Evolutionary conservation across 2,329 filamentous ascomycete genomes (phyloP).

Genomic region (Fusarium heterosporum): DNA sequence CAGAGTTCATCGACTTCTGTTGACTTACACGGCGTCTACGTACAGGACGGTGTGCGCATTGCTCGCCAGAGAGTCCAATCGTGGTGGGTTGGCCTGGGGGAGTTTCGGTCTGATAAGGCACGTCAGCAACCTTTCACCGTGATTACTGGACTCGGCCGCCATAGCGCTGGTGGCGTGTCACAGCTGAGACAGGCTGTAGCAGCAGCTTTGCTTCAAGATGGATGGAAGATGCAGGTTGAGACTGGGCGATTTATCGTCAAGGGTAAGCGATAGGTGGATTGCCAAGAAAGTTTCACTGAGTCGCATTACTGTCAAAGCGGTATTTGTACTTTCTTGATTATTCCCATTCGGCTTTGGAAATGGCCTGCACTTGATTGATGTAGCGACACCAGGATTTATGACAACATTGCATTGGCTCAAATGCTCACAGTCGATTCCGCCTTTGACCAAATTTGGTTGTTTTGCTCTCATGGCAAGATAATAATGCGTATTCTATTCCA

Average conservation of each 20-base stretch:
- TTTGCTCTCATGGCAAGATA: background rate
- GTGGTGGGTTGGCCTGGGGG: slow-evolving; percentile 84
- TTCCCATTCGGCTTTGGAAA: background rate
- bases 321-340: background rate
- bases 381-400: background rate
- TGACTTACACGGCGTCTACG: slow-evolving; percentile 87
- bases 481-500: background rate
- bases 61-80: slow-evolving; percentile 71
- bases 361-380: background rate
- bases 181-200: slow-evolving; percentile 84
- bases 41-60: slow-evolving; percentile 84
- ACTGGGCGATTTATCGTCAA: slow-evolving; percentile 77
- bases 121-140: slow-evolving; percentile 73
- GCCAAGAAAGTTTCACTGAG: background rate
- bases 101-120: slow-evolving; percentile 65
- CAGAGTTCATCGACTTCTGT: slow-evolving; percentile 72
- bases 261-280: slow-evolving; percentile 60
- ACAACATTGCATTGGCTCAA: background rate
- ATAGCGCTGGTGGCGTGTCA: slow-evolving; percentile 81
- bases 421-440: background rate
- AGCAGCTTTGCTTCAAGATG: slow-evolving; percentile 78
- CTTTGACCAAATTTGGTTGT: background rate
- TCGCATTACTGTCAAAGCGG: background rate
- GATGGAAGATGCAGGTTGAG: slow-evolving; percentile 83
- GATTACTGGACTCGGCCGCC: slow-evolving; percentile 83